Base-by-base conservation (phyloP, 148 eudicot genomes). In the Camellia lanceoleosa region DNA sequence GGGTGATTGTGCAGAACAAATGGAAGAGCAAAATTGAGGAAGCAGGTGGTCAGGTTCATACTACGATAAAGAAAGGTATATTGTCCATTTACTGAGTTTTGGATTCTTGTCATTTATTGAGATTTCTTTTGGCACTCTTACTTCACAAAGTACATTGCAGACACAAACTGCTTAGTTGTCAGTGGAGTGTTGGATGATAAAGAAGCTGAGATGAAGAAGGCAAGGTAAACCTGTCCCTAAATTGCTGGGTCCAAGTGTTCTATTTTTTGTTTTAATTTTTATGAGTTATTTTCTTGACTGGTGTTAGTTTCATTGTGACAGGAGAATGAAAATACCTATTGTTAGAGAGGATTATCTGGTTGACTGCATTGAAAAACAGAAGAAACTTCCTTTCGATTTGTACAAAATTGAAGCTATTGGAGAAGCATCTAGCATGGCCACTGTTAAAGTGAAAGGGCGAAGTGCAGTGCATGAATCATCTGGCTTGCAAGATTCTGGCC, bases 401-500 rank as follows among this genome's bases (percentile, higher is more conserved):
- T 96, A 96, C 87, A 92, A 91, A 87, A 64, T 95, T 81, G 99
- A 95, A 85, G 74, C 93, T 30, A 80, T 73, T 42, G 95, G 86
- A 69, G 94, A 92, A 85, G 73, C 90, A 55, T 84, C 89, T 66
- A 79, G 91, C 55, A 82, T 87, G 86, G 85, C 88, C 54, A 94
- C 98, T 38, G 94, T 97, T 76, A 97, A 92, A 89, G 99, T 97
- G 77, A 97, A 97, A 90, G 99, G 99, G 30, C 85, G 90, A 78
- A 91, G 97, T 81, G 97, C 97, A 67, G 97, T 92, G 76, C 97
- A 92, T 80, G 97, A 91, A 79, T 71, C 94, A 69, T 92, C 97
- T 69, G 97, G 92, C 43, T 78, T 92, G 81, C 97, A 92, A 85
- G 97, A 97, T 83, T 80, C 89, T 58, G 97, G 99, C 68, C 99